These are phyloP conservation scores for Sherardia arvensis DNA, from an alignment of 257 asterid species.

Conservation along the genomic window DNA sequence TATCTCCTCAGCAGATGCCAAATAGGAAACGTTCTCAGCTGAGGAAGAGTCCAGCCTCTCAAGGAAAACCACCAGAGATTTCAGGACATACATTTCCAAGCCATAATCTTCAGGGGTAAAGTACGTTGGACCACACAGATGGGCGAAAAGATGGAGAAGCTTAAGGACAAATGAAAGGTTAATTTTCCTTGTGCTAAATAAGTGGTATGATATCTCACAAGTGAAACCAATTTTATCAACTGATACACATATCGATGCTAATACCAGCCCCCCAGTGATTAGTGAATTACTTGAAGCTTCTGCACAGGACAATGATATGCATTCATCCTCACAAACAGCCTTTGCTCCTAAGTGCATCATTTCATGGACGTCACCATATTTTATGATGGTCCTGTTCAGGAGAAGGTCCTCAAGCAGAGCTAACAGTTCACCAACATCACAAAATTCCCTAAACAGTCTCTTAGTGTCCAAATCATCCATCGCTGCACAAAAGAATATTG, in stretches of 20 bases:
- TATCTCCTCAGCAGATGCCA: constrained; percentile 19
- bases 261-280: constrained; percentile 50
- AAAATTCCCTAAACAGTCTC: constrained; percentile 40
- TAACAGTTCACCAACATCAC: constrained; percentile 47
- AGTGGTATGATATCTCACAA: constrained; percentile 70
- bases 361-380: constrained; percentile 24
- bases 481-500: constrained; percentile 38
- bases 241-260: constrained; percentile 70
- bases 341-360: constrained; percentile 27
- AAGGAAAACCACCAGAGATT: constrained; percentile 55
- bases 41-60: constrained; percentile 37
- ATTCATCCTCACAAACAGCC: constrained; percentile 31
- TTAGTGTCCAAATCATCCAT: constrained; percentile 39
- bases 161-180: constrained; percentile 34
- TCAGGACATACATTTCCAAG: constrained; percentile 51
- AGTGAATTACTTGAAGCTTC: constrained; percentile 46
- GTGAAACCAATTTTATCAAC: constrained; percentile 56
- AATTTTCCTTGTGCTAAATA: constrained; percentile 34
- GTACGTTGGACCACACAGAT: constrained; percentile 52
- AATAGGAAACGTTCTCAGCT: constrained; percentile 16
- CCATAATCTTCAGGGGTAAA: constrained; percentile 42
- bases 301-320: constrained; percentile 29
- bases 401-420: constrained; percentile 59
- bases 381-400: constrained; percentile 40
- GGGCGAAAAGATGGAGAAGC: constrained; percentile 71